phyloP scores from a whole-genome alignment of 75 land plant species.

The Sequoiadendron giganteum region DNA sequence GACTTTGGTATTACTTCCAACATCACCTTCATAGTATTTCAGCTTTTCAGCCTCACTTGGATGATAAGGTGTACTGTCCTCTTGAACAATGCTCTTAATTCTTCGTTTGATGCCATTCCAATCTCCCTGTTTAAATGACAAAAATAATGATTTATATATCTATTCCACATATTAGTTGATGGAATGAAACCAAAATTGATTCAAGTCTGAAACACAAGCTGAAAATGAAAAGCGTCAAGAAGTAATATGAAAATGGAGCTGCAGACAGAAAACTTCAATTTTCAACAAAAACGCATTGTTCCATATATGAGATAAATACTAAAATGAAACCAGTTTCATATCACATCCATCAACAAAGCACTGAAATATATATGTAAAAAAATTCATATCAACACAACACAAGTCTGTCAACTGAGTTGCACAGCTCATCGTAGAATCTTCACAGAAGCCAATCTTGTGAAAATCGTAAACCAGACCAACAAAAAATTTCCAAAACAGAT shows the following conservation, averaged over 20 bases:
- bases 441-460: background rate
- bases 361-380: too few species aligned
- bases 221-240: background rate
- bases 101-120: conserved; percentile 86
- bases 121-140: conserved; percentile 54
- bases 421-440: background rate
- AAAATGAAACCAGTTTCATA: background rate
- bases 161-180: background rate
- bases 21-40: background rate
- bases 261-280: background rate
- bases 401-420: background rate
- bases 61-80: conserved; percentile 81
- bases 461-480: background rate
- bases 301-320: background rate
- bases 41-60: conserved; percentile 52
- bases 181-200: background rate
- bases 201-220: background rate
- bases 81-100: conserved; percentile 63
- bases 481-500: background rate
- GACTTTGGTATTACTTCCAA: background rate
- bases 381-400: background rate
- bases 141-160: background rate
- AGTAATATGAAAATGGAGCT: background rate
- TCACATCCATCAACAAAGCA: background rate
- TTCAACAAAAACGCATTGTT: too few species aligned